A percentile compares a stretch with the other conserved stretches of the same genome.
These are phyloP conservation scores for Suillus discolor DNA, from an alignment of 768 basidiomycete species.

Conservation along the genomic window DNA sequence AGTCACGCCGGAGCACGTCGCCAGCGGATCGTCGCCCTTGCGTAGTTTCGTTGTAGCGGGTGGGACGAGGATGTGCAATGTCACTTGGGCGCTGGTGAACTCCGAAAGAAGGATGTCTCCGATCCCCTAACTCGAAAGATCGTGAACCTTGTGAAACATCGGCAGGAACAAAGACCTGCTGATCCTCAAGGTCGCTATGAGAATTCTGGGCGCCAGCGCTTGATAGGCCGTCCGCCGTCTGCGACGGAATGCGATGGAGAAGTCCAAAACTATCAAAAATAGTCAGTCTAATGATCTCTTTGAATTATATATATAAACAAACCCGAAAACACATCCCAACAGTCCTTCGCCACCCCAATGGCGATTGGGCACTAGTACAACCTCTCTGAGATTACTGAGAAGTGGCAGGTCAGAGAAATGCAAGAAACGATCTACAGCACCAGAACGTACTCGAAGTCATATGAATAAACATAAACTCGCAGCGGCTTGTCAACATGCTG, in stretches of 20 bases:
- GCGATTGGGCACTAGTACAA: slow-evolving; percentile 92
- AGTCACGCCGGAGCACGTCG: slow-evolving; percentile 17
- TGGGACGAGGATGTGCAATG: slow-evolving; percentile 34
- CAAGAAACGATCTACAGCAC: background rate
- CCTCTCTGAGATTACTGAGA: slow-evolving; percentile 83
- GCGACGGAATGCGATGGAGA: slow-evolving; percentile 89
- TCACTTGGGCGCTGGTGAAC: slow-evolving; percentile 13
- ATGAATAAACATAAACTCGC: slow-evolving; percentile 94
- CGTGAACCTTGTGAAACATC: slow-evolving; percentile 38
- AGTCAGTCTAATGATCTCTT: slow-evolving; percentile 8
- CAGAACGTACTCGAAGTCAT: slow-evolving; percentile 86
- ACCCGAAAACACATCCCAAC: slow-evolving; percentile 96
- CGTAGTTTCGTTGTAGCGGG: slow-evolving; percentile 20
- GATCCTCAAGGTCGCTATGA: slow-evolving; percentile 57
- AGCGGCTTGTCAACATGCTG: slow-evolving; percentile 94
- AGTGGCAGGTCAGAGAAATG: slow-evolving; percentile 12
- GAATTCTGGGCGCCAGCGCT: slow-evolving; percentile 56
- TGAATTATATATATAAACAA: slow-evolving; percentile 29
- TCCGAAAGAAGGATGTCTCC: slow-evolving; percentile 11
- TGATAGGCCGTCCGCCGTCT: slow-evolving; percentile 58
- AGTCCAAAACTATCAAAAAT: slow-evolving; percentile 70
- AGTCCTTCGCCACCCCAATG: slow-evolving; percentile 98
- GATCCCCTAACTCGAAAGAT: slow-evolving; percentile 12
- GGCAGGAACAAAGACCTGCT: slow-evolving; percentile 74
- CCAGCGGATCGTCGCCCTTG: slow-evolving; percentile 17